phyloP scores from a whole-genome alignment of 495 filamentous ascomycete genomes.

The Neurospora sublineolata region DNA sequence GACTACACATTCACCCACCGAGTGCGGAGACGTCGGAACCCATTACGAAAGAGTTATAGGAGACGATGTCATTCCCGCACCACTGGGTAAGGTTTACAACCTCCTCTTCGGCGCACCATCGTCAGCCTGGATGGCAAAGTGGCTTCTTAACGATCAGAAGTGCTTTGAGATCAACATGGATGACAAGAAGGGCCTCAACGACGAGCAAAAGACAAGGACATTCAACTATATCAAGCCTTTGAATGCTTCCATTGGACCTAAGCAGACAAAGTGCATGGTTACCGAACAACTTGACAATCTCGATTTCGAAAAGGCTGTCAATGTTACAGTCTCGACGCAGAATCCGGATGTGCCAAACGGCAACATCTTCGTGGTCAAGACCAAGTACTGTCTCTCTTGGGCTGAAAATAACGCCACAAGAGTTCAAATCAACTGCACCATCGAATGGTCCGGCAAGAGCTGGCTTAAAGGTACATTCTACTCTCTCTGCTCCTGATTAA shows the following conservation, averaged over 20 bases:
- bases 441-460: conserved; percentile 96
- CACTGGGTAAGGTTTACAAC: conserved; percentile 83
- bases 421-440: conserved; percentile 71
- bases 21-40: conserved; percentile 60
- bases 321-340: conserved; percentile 67
- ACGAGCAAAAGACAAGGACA: conserved; percentile 58
- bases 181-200: conserved; percentile 63
- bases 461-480: conserved; percentile 75
- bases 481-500: neutral
- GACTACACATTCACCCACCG: conserved; percentile 68
- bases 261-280: conserved; percentile 88
- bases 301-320: conserved; percentile 79
- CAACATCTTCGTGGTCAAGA: conserved; percentile 83
- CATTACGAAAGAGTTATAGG: conserved; percentile 79
- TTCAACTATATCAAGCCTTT: conserved; percentile 92
- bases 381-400: conserved; percentile 90
- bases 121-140: conserved; percentile 69
- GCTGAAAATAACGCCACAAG: conserved; percentile 72
- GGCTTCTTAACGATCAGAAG: conserved; percentile 78
- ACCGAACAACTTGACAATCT: conserved; percentile 69
- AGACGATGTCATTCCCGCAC: conserved; percentile 78
- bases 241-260: conserved; percentile 73
- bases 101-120: conserved; percentile 76
- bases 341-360: conserved; percentile 94
- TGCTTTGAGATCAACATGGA: conserved; percentile 76